Evolutionary conservation across 2,329 filamentous ascomycete genomes (phyloP).

Genomic region (Calonectria pteridis): DNA sequence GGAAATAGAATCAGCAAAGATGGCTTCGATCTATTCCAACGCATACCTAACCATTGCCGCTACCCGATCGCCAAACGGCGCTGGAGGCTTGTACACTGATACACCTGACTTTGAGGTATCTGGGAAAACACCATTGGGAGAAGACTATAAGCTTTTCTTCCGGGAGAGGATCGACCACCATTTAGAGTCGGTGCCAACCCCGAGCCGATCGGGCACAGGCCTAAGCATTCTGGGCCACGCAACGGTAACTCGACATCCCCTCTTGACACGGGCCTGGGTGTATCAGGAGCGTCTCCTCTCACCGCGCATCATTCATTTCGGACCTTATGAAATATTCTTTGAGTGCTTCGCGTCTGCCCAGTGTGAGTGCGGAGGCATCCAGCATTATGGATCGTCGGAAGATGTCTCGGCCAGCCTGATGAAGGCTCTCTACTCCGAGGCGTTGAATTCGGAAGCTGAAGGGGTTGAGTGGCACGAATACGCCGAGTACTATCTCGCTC

Average conservation of each 20-base stretch:
- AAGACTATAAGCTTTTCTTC: conserved; percentile 9
- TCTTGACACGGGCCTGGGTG: conserved; percentile 37
- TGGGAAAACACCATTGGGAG: not conserved
- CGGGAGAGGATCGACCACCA: conserved; percentile 14
- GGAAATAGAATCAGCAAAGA: conserved; percentile 34
- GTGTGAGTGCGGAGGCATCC: conserved; percentile 34
- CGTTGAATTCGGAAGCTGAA: not conserved
- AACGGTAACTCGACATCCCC: conserved; percentile 21
- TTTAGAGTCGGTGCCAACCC: not conserved
- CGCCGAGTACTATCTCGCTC: conserved; percentile 15
- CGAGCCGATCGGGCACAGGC: not conserved
- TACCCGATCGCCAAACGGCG: conserved; percentile 13
- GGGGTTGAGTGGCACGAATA: conserved; percentile 11
- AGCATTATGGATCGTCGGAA: conserved; percentile 13
- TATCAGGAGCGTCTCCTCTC: conserved; percentile 43
- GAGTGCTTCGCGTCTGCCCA: conserved; percentile 26
- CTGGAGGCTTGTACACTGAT: conserved; percentile 23
- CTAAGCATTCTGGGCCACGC: conserved; percentile 1
- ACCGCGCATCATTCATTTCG: conserved; percentile 39
- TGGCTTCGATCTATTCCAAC: conserved; percentile 36
- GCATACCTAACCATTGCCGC: conserved; percentile 36
- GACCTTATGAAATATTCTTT: conserved; percentile 30
- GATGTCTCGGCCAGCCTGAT: not conserved
- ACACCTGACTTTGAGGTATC: conserved; percentile 10
- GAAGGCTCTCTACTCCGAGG: conserved; percentile 15